These are phyloP conservation scores for Hortiboletus rubellus DNA, from an alignment of 1,284 basidiomycete species.

Conservation along the genomic window DNA sequence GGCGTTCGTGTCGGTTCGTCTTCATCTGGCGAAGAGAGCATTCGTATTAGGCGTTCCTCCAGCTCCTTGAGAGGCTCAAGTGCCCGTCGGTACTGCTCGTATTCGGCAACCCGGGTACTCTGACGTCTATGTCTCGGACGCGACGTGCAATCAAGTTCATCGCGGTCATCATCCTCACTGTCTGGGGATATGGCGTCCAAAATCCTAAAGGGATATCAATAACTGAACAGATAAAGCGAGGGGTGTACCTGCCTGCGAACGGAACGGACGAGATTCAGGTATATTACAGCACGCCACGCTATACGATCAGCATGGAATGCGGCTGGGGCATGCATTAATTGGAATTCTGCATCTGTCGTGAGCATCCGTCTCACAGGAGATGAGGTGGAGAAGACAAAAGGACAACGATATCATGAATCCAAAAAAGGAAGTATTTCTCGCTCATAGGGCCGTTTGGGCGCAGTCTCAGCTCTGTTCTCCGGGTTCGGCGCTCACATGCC, in stretches of 20 bases:
- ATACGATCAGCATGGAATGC: conserved; percentile 75
- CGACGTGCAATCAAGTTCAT: conserved; percentile 49
- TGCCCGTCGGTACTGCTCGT: conserved; percentile 57
- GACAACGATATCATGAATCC: conserved; percentile 1
- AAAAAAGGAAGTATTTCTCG: conserved; percentile 9
- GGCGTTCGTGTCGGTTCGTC: conserved; percentile 53
- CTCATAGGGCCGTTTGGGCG: background rate
- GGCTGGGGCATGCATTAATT: conserved; percentile 70
- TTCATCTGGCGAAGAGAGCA: conserved; percentile 61
- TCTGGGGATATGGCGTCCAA: conserved; percentile 74
- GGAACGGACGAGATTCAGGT: conserved; percentile 79
- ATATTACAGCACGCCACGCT: conserved; percentile 82
- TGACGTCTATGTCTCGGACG: conserved; percentile 50
- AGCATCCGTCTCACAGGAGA: conserved; percentile 11
- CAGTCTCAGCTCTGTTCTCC: conserved; percentile 1
- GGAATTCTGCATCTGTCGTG: conserved; percentile 60
- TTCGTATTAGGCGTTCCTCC: conserved; percentile 62
- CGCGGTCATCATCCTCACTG: conserved; percentile 48
- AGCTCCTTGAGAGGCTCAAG: conserved; percentile 66
- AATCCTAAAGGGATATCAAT: conserved; percentile 47
- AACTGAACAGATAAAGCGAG: background rate
- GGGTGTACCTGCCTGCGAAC: conserved; percentile 56
- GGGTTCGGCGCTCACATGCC: background rate
- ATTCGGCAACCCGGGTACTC: conserved; percentile 52
- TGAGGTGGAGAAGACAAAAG: background rate